Evolutionary conservation across 2,329 filamentous ascomycete species (phyloP), one percentile per base, ranked within the genome.

Genomic region (Calonectria pseudoturangicola): DNA sequence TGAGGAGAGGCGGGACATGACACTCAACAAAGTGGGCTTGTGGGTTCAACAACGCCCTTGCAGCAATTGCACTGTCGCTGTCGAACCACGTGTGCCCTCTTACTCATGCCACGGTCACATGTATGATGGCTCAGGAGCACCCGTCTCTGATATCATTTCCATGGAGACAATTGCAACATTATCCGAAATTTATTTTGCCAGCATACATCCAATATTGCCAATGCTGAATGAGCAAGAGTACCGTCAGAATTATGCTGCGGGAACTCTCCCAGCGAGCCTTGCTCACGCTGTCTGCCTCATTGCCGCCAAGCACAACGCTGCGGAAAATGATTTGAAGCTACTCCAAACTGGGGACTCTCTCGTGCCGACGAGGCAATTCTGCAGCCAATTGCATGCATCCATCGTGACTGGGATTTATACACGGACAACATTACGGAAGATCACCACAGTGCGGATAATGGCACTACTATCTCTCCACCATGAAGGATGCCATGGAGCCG

Each of bases 401-500:
- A 43, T 62, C 9, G n/a, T 62, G 56, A 62, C 33, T 4, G 56
- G 39, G 9, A 30, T 62, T 10, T n/a, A 33, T 43, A 25, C 30
- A 3, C 33, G n/a, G 15, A 27, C 36, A 27, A 39, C 18, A 5
- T 43, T 56, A 27, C 36, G 33, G 12, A 56, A 58, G 21, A 56
- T 67, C 4, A 67, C 65, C 18, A 33, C 43, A 4, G 18, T 67
- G 21, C 50, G 36, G 8, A 43, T 58, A 16, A 28, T 67, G 33
- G 65, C 30, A 10, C 33, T 67, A 4, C 13, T 58, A 16, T 67
- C 65, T 5, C 65, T 67, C 33, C 65, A 67, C 41, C 50, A 67
- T 13, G 65, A 67, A 67, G 48, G 65, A 13, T 43, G n/a, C 10
- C 25, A 67, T 27, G 65, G 65, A 25, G 65, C 65, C 7, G 65